phyloP scores from a whole-genome alignment of 257 asterid genomes.

The Capsicum chinense region DNA sequence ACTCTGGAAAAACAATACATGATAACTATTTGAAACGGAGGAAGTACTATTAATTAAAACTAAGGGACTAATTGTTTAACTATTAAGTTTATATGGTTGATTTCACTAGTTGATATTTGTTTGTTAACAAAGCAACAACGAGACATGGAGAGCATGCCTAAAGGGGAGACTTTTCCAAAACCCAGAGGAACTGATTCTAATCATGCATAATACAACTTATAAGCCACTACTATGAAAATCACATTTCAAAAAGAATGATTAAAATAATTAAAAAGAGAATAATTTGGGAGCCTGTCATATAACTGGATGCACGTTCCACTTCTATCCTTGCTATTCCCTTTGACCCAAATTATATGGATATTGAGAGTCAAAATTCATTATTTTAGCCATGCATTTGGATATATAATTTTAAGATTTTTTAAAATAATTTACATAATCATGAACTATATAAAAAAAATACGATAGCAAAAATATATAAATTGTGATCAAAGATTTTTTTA shows the following conservation, averaged over 20 bases:
- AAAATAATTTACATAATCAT: not conserved
- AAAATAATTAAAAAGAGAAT: not conserved
- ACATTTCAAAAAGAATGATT: not conserved
- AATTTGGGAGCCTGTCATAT: not conserved
- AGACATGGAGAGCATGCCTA: not conserved
- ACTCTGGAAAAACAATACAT: too few species aligned
- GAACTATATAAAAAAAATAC: not conserved
- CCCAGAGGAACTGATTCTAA: not conserved
- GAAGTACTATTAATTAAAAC: too few species aligned
- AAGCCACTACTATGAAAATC: not conserved
- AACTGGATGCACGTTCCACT: constrained; percentile 18
- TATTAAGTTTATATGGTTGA: not conserved
- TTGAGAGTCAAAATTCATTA: not conserved
- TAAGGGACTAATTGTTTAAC: not conserved
- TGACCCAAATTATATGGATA: not conserved
- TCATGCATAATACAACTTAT: not conserved
- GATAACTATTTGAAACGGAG: too few species aligned
- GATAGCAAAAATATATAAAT: not conserved
- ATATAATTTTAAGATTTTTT: not conserved
- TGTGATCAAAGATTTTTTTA: not conserved
- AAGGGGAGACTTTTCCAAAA: not conserved
- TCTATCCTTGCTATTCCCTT: not conserved
- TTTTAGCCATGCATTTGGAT: not conserved
- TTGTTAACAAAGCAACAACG: not conserved
- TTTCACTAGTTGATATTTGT: not conserved